phyloP scores from a whole-genome alignment of 768 basidiomycete genomes.

The Pleurotus tuber-regium region DNA sequence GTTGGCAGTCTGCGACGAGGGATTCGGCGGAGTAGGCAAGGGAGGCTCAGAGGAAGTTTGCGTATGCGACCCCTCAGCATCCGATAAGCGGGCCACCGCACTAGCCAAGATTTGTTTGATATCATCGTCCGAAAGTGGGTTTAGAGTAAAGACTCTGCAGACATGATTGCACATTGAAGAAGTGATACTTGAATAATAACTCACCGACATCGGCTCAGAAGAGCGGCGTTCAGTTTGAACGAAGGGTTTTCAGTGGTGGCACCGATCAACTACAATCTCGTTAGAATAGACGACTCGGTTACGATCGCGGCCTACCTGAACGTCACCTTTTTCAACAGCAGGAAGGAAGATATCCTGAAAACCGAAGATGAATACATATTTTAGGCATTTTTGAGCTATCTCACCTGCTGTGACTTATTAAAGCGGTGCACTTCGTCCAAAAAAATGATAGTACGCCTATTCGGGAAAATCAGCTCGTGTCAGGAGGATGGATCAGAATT shows the following conservation, averaged over 20 bases:
- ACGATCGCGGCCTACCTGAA: conserved; percentile 44
- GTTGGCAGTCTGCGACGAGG: conserved; percentile 11
- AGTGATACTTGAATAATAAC: conserved; percentile 17
- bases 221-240: conserved; percentile 72
- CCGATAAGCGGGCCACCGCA: conserved; percentile 36
- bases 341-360: conserved; percentile 76
- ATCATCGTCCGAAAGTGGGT: conserved; percentile 63
- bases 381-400: neutral
- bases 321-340: conserved; percentile 73
- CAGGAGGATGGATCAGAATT: neutral
- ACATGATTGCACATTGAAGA: conserved; percentile 16
- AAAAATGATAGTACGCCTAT: conserved; percentile 71
- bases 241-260: conserved; percentile 91
- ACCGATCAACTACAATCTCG: conserved; percentile 56
- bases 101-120: conserved; percentile 55
- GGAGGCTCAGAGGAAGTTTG: neutral
- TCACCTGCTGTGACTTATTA: conserved; percentile 66
- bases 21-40: conserved; percentile 5
- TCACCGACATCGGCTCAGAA: conserved; percentile 76
- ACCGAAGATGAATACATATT: conserved; percentile 5
- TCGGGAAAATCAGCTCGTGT: conserved; percentile 8
- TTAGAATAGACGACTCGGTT: neutral
- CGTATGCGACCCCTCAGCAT: neutral
- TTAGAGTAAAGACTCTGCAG: conserved; percentile 69
- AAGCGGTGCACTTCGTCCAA: conserved; percentile 86